phyloP scores from a whole-genome alignment of 2,329 filamentous ascomycete species.

The Alternaria consortialis region DNA sequence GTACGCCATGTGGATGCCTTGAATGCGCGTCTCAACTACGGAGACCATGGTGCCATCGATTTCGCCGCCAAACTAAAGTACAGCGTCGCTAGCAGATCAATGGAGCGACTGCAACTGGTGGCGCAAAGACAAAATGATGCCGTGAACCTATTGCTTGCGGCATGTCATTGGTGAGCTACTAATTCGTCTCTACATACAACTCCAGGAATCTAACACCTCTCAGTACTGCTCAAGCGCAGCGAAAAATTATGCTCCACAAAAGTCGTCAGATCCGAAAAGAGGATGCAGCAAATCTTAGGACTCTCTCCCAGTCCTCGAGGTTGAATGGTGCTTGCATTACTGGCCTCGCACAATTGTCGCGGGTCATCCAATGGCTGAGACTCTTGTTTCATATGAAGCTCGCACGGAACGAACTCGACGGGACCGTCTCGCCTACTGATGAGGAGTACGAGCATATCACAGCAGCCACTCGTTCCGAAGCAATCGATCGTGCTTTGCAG shows the following conservation, averaged over 20 bases:
- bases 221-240: constrained; percentile 48
- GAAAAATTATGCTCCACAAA: constrained; percentile 50
- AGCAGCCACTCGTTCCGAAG: constrained; percentile 45
- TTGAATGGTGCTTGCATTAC: constrained; percentile 42
- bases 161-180: constrained; percentile 41
- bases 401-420: constrained; percentile 24
- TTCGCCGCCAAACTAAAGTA: constrained; percentile 47
- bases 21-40: constrained; percentile 37
- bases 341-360: constrained; percentile 41
- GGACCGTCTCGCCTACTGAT: constrained; percentile 33
- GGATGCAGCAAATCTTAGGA: constrained; percentile 41
- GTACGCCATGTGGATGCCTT: constrained; percentile 41
- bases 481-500: constrained; percentile 47
- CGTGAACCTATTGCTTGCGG: constrained; percentile 42
- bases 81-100: constrained; percentile 40
- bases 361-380: constrained; percentile 46
- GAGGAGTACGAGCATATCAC: constrained; percentile 45
- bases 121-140: constrained; percentile 48
- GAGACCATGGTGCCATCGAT: constrained; percentile 43
- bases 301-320: constrained; percentile 40
- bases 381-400: constrained; percentile 43
- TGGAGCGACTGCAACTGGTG: constrained; percentile 43
- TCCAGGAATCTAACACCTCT: constrained; percentile 28
- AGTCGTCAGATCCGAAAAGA: constrained; percentile 47
- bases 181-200: background rate